Evolutionary conservation across 148 eudicot genomes (phyloP).

Genomic region (Agrostemma githago): DNA sequence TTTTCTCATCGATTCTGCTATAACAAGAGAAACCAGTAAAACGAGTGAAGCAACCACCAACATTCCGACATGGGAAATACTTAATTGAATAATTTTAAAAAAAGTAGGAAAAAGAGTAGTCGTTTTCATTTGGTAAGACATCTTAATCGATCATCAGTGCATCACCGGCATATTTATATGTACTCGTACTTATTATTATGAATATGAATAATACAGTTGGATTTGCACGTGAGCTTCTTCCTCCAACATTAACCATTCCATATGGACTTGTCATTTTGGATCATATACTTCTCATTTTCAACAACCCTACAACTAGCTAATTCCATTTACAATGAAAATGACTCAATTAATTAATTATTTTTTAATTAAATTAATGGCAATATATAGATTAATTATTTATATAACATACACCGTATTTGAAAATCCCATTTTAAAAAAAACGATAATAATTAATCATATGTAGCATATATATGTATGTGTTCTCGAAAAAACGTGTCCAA

Average conservation of each 20-base stretch:
- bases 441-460: no score
- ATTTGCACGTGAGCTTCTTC: slow-evolving; percentile 30
- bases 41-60: slow-evolving; percentile 21
- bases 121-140: slow-evolving; percentile 20
- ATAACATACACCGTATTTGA: no score
- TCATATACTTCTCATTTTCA: neutral
- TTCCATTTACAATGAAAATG: neutral
- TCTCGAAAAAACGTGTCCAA: no score
- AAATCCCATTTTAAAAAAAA: no score
- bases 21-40: neutral
- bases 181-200: neutral
- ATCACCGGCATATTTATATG: slow-evolving; percentile 10
- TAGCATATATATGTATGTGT: no score
- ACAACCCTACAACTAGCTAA: neutral
- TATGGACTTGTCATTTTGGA: slow-evolving; percentile 28
- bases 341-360: no score
- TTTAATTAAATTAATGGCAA: no score
- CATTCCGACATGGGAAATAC: slow-evolving; percentile 27
- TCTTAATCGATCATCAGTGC: slow-evolving; percentile 20
- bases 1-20: no score
- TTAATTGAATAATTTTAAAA: slow-evolving; percentile 1
- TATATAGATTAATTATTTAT: no score
- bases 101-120: slow-evolving; percentile 14
- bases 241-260: slow-evolving; percentile 16
- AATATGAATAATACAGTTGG: slow-evolving; percentile 24